Percentiles rank a stretch among this genome's conserved stretches.
These are phyloP conservation scores for Clathrus columnatus DNA, from an alignment of 768 basidiomycete species.

Conservation along the genomic window DNA sequence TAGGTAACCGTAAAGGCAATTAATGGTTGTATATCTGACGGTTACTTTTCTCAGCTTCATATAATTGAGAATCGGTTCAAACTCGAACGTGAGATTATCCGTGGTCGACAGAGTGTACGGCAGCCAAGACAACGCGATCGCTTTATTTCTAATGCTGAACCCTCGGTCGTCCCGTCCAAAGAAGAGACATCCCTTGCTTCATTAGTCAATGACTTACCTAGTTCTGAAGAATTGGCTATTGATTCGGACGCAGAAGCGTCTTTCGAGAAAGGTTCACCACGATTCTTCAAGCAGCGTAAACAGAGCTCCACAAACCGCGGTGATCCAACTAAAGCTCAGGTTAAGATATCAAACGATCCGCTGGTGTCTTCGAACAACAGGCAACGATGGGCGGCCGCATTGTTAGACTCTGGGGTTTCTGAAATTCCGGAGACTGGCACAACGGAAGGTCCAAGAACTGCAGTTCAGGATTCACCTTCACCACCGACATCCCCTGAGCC, in stretches of 20 bases:
- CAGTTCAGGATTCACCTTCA: constrained; percentile 6
- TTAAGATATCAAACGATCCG: constrained; percentile 26
- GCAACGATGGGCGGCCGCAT: constrained; percentile 40
- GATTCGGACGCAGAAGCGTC: constrained; percentile 77
- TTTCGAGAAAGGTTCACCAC: constrained; percentile 47
- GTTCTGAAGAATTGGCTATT: constrained; percentile 36
- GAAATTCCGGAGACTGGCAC: constrained; percentile 4
- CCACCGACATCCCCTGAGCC: constrained; percentile 15
- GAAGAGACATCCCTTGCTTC: constrained; percentile 21
- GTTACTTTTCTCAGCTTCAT: constrained; percentile 61
- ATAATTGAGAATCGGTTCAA: constrained; percentile 90
- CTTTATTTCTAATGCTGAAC: constrained; percentile 19
- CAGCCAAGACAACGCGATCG: constrained; percentile 16
- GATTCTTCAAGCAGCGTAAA: constrained; percentile 46
- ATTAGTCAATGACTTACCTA: constrained; percentile 39
- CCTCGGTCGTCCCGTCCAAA: constrained; percentile 20
- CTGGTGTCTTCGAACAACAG: constrained; percentile 35
- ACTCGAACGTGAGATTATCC: constrained; percentile 73
- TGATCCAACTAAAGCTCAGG: constrained; percentile 20
- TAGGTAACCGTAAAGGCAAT: constrained; percentile 24
- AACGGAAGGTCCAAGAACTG: constrained; percentile 1
- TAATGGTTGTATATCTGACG: background rate
- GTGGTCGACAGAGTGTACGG: constrained; percentile 69
- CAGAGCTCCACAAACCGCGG: constrained; percentile 17
- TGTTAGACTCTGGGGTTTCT: constrained; percentile 25